phyloP scores from a whole-genome alignment of 2,329 filamentous ascomycete genomes.

The Monosporascus sp. region DNA sequence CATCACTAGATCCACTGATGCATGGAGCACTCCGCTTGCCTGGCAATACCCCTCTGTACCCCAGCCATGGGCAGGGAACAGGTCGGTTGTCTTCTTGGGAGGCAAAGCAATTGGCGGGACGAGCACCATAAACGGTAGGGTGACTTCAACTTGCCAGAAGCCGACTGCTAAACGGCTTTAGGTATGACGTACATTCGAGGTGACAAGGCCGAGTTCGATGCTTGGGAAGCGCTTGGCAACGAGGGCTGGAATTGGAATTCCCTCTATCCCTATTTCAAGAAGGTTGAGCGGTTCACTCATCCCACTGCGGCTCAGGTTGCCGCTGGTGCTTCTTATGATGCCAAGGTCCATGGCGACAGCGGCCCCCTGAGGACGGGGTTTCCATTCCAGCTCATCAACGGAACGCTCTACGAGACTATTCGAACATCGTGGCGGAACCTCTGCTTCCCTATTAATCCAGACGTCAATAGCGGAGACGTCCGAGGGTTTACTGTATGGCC shows the following conservation, averaged over 20 bases:
- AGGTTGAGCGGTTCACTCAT: constrained; percentile 31
- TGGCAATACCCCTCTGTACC: constrained; percentile 30
- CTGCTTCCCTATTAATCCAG: constrained; percentile 28
- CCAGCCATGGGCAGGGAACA: constrained; percentile 27
- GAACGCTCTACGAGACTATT: constrained; percentile 22
- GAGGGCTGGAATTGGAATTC: constrained; percentile 39
- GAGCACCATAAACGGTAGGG: constrained; percentile 34
- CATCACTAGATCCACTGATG: constrained; percentile 17
- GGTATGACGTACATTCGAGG: constrained; percentile 44
- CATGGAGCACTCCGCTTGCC: constrained; percentile 26
- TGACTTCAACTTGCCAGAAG: not conserved
- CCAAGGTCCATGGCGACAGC: constrained; percentile 27
- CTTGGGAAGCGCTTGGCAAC: constrained; percentile 39
- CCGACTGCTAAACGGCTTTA: constrained; percentile 11
- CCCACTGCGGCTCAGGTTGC: constrained; percentile 29
- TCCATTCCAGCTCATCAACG: constrained; percentile 28
- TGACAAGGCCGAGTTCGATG: constrained; percentile 35
- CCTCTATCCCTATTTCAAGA: constrained; percentile 42
- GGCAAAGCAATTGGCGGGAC: constrained; percentile 36
- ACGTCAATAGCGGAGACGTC: constrained; percentile 34
- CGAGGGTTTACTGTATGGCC: constrained; percentile 34
- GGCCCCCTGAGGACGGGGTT: constrained; percentile 34
- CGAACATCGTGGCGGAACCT: constrained; percentile 28
- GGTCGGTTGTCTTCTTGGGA: constrained; percentile 26
- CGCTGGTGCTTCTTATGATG: constrained; percentile 30